Conservation (phyloP, 306 rosid genomes). For the Cicer arietinum region DNA sequence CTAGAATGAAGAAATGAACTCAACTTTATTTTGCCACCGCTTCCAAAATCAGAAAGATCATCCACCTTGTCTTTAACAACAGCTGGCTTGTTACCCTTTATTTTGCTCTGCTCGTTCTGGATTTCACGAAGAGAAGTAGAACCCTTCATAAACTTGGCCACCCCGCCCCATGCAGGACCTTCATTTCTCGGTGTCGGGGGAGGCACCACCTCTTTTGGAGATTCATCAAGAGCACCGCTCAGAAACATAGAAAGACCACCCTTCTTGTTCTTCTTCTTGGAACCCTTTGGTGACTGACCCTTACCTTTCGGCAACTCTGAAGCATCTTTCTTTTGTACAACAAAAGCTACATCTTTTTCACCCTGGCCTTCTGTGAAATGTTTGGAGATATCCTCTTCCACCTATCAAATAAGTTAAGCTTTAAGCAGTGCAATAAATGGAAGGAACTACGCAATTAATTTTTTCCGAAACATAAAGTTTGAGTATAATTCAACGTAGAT, state of each 20-base stretch:
- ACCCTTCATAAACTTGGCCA: conserved; percentile 69
- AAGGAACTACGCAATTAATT: conserved; percentile 33
- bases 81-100: conserved; percentile 43
- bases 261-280: conserved; percentile 86
- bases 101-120: conserved; percentile 80
- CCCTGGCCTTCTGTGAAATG: conserved; percentile 44
- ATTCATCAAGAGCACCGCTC: conserved; percentile 91
- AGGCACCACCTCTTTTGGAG: conserved; percentile 56
- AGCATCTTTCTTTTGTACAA: conserved; percentile 51
- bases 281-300: conserved; percentile 47
- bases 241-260: conserved; percentile 98
- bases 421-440: conserved; percentile 32
- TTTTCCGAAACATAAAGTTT: not conserved
- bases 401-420: conserved; percentile 53
- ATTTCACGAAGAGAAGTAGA: conserved; percentile 82
- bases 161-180: conserved; percentile 99
- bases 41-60: conserved; percentile 53
- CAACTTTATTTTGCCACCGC: conserved; percentile 64
- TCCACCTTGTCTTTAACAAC: conserved; percentile 58
- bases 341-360: conserved; percentile 44
- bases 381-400: conserved; percentile 48
- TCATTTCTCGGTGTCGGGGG: conserved; percentile 69
- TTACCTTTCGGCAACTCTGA: conserved; percentile 51
- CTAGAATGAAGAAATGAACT: conserved; percentile 81
- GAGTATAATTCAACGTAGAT: not conserved